Evolutionary conservation across 2,329 filamentous ascomycete genomes (phyloP), one percentile per base, ranked within the genome.

Genomic region (Magnaporthiopsis incrustans): DNA sequence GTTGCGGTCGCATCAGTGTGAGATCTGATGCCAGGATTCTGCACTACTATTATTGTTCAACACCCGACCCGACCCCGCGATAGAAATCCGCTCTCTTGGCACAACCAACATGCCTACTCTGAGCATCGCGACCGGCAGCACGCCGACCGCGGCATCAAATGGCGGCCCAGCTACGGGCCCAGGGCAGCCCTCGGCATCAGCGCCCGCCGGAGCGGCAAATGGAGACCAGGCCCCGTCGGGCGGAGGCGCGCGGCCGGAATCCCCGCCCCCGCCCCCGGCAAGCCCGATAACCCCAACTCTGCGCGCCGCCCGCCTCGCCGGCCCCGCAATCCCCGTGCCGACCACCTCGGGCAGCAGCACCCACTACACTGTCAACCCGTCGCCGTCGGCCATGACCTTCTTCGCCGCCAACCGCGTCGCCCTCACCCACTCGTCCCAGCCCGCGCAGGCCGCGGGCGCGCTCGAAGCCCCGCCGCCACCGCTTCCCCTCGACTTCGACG

Each of bases 401-500:
- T 74, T 76, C 60, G 70, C 74, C 59, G 68, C 70, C 62, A 67
- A 68, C 66, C 76, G 74, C 32, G 76, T 75, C 59, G 71, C 72
- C 32, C 77, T 81, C 64, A 63, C 62, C n/a, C 62, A 63, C 33
- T 35, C 38, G 56, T 78, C 80, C 10, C 82, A 85, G 69, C 73
- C 74, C 26, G 71, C 75, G 15, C 80, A 82, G 65, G 69, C 71
- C 44, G 73, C 74, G 53, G 76, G 81, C 50, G 71, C 53, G n/a
- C 60, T 61, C 38, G 60, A 61, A 18, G 60, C 76, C 1, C 79
- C 82, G 1, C 82, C 82, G 4, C 77, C 78, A 2, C 80, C 81
- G 0, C 75, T 79, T 56, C 79, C 84, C 59, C 79, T 89, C 65
- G 79, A 83, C 69, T 85, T 88, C 66, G 80, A 84, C 67, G 75